phyloP scores from a whole-genome alignment of 2,329 filamentous ascomycete genomes.

The Clonostachys solani region DNA sequence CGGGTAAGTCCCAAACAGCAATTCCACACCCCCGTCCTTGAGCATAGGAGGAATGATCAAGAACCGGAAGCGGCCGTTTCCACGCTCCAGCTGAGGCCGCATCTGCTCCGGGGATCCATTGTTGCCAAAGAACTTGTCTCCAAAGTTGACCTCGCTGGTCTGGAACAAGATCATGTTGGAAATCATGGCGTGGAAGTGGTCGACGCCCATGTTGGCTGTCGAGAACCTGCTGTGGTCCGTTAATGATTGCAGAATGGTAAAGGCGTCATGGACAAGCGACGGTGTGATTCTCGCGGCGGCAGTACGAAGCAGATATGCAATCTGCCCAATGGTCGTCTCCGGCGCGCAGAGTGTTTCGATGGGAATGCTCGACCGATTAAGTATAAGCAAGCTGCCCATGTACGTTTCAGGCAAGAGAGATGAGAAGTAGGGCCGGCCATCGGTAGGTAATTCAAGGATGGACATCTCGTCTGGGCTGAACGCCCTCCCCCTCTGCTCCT shows the following conservation, averaged over 20 bases:
- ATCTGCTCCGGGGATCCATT: conserved; percentile 16
- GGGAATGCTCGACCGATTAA: conserved; percentile 16
- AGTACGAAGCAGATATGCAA: conserved; percentile 15
- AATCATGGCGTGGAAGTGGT: conserved; percentile 18
- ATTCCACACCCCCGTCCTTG: conserved; percentile 18
- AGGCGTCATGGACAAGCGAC: conserved; percentile 17
- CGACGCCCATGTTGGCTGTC: conserved; percentile 16
- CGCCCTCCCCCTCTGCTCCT: conserved; percentile 7
- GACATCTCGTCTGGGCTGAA: conserved; percentile 14
- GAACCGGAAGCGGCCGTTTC: conserved; percentile 15
- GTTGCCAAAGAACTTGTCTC: conserved; percentile 15
- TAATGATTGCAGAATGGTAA: conserved; percentile 16
- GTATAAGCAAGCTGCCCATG: conserved; percentile 18
- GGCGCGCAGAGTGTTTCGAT: conserved; percentile 17
- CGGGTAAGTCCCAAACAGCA: conserved; percentile 16
- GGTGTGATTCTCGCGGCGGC: conserved; percentile 15
- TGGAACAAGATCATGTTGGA: conserved; percentile 21
- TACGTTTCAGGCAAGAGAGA: conserved; percentile 17
- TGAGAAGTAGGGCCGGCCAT: conserved; percentile 20
- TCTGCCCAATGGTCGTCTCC: conserved; percentile 12
- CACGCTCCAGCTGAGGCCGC: conserved; percentile 17
- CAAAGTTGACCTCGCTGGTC: conserved; percentile 16
- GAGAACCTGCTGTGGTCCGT: conserved; percentile 14
- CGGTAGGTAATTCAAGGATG: conserved; percentile 25
- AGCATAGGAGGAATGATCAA: conserved; percentile 18